These are phyloP conservation scores for Leucocoprinus leucothites DNA, from an alignment of 768 basidiomycete genomes.

Conservation along the genomic window DNA sequence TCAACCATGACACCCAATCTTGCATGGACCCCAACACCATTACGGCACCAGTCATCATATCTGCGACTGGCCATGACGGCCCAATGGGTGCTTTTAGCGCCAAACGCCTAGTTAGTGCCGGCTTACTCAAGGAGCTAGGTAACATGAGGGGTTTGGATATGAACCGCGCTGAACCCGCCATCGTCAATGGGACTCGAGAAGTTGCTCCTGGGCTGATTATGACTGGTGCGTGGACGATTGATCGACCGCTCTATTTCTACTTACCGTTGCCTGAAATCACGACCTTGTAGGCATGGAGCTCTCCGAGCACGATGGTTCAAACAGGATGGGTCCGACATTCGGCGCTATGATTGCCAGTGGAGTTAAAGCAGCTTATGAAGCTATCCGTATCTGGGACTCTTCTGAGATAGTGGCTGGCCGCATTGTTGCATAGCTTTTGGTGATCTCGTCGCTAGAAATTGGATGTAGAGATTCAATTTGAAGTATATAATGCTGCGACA, in stretches of 20 bases:
- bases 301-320: constrained; percentile 75
- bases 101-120: constrained; percentile 73
- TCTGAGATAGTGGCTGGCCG: constrained; percentile 52
- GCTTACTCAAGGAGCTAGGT: constrained; percentile 69
- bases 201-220: constrained; percentile 73
- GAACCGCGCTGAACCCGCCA: constrained; percentile 80
- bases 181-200: constrained; percentile 75
- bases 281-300: constrained; percentile 67
- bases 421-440: constrained; percentile 36
- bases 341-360: constrained; percentile 80
- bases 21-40: constrained; percentile 81
- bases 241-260: not conserved
- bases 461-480: no score
- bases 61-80: constrained; percentile 75
- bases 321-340: constrained; percentile 78
- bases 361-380: constrained; percentile 67
- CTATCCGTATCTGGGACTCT: constrained; percentile 48
- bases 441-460: no score
- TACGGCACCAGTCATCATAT: constrained; percentile 72
- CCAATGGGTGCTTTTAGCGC: constrained; percentile 82
- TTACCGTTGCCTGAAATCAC: not conserved
- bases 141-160: constrained; percentile 82
- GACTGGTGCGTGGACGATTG: constrained; percentile 45
- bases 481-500: no score
- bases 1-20: constrained; percentile 72